Evolutionary conservation across 345 rosid genomes (phyloP).

Genomic region (Ceriops tagal): DNA sequence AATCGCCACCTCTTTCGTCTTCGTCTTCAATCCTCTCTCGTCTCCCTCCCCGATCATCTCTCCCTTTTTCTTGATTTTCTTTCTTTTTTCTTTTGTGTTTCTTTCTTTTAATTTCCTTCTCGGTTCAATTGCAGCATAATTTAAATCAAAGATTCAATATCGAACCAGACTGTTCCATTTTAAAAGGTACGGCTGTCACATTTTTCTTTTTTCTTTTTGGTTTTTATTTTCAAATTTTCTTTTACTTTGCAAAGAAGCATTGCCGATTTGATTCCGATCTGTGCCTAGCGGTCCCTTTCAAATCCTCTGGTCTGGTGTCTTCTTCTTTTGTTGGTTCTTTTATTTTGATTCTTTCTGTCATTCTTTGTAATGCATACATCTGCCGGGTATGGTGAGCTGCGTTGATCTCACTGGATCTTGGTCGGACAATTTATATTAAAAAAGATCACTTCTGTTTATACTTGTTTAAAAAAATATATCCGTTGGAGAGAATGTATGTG

Average conservation of each 20-base stretch:
- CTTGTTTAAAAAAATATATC: neutral
- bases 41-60: slow-evolving; percentile 9
- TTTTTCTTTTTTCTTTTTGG: neutral
- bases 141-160: neutral
- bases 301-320: slow-evolving; percentile 6
- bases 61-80: neutral
- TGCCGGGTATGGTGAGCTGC: slow-evolving; percentile 20
- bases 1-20: slow-evolving; percentile 36
- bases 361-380: neutral
- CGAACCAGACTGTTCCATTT: slow-evolving; percentile 10
- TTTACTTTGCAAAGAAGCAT: neutral
- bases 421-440: neutral
- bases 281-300: slow-evolving; percentile 1
- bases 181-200: slow-evolving; percentile 13
- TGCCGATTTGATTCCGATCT: slow-evolving; percentile 24
- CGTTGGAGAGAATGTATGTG: neutral
- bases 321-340: neutral
- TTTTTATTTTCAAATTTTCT: neutral
- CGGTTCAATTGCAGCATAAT: neutral
- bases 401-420: slow-evolving; percentile 13
- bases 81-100: neutral
- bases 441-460: neutral
- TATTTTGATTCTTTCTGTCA: neutral
- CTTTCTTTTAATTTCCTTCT: neutral
- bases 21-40: slow-evolving; percentile 42